Conservation (phyloP, 192 early-diverging fungal genomes). For the Backusella luteola region DNA sequence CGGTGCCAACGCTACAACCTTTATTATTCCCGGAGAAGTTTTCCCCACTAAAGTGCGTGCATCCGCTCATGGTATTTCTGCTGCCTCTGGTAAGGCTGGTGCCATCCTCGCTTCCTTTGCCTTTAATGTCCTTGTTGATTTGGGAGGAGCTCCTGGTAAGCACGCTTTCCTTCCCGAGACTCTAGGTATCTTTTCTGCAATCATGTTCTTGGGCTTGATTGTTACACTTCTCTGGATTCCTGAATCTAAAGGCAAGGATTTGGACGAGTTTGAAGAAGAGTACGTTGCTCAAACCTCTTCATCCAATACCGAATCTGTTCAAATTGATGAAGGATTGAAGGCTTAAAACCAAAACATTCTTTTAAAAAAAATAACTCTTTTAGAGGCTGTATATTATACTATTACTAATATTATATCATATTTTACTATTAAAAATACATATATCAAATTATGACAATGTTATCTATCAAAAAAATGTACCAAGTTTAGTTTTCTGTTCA, state of each 20-base stretch:
- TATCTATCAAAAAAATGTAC: too few species aligned
- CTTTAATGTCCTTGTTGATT: slow-evolving; percentile 55
- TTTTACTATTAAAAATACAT: too few species aligned
- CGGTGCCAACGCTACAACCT: slow-evolving; percentile 80
- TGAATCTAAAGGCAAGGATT: slow-evolving; percentile 68
- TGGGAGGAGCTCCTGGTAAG: slow-evolving; percentile 44
- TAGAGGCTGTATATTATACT: not conserved
- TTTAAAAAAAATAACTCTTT: not conserved
- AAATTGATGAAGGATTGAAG: not conserved
- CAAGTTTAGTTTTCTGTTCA: too few species aligned
- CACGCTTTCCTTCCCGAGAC: slow-evolving; percentile 50
- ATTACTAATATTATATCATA: not conserved
- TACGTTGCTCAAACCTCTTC: not conserved
- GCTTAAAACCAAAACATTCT: not conserved
- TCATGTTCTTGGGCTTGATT: slow-evolving; percentile 58
- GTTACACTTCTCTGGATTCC: slow-evolving; percentile 63
- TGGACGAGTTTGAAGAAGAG: slow-evolving; percentile 66
- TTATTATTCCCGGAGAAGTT: slow-evolving; percentile 73
- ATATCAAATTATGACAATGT: too few species aligned
- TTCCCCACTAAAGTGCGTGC: slow-evolving; percentile 78
- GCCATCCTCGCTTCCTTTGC: slow-evolving; percentile 68
- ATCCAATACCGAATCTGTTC: not conserved
- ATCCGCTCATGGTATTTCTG: slow-evolving; percentile 78
- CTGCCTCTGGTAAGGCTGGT: slow-evolving; percentile 72
- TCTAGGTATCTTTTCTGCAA: slow-evolving; percentile 55